Evolutionary conservation across 2,329 filamentous ascomycete species (phyloP).

Genomic region (Neocucurbitaria cava): DNA sequence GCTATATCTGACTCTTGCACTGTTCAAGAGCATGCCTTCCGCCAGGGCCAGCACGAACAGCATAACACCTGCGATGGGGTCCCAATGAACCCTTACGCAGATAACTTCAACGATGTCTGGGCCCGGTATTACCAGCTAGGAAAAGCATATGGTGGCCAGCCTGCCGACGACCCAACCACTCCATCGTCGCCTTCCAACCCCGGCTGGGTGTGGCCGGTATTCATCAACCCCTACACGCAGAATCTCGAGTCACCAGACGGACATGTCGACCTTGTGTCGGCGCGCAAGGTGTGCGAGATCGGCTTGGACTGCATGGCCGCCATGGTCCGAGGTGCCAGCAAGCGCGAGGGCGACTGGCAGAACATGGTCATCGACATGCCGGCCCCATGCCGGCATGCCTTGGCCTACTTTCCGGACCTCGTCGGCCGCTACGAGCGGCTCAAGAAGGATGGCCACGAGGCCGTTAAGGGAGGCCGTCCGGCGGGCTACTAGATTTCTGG

Average conservation of each 20-base stretch:
- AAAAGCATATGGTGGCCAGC: slow-evolving; percentile 14
- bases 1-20: slow-evolving; percentile 26
- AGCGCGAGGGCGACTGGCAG: slow-evolving; percentile 25
- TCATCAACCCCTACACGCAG: slow-evolving; percentile 38
- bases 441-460: slow-evolving; percentile 25
- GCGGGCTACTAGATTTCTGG: slow-evolving; percentile 24
- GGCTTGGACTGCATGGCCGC: slow-evolving; percentile 31
- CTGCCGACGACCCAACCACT: slow-evolving; percentile 2
- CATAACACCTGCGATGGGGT: slow-evolving; percentile 7
- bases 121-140: slow-evolving; percentile 26
- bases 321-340: slow-evolving; percentile 20
- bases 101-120: slow-evolving; percentile 26
- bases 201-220: slow-evolving; percentile 30
- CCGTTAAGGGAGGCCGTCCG: slow-evolving; percentile 22
- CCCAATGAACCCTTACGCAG: slow-evolving; percentile 26
- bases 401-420: slow-evolving; percentile 27
- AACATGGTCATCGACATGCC: slow-evolving; percentile 30
- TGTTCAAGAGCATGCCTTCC: slow-evolving; percentile 36
- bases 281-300: slow-evolving; percentile 19
- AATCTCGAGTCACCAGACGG: slow-evolving; percentile 30
- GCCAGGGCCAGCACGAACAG: slow-evolving; percentile 27
- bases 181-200: slow-evolving; percentile 7
- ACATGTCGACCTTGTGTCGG: slow-evolving; percentile 22
- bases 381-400: slow-evolving; percentile 19
- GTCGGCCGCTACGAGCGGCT: slow-evolving; percentile 24